phyloP scores from a whole-genome alignment of 2,329 filamentous ascomycete species.

The Claviceps citrina region DNA sequence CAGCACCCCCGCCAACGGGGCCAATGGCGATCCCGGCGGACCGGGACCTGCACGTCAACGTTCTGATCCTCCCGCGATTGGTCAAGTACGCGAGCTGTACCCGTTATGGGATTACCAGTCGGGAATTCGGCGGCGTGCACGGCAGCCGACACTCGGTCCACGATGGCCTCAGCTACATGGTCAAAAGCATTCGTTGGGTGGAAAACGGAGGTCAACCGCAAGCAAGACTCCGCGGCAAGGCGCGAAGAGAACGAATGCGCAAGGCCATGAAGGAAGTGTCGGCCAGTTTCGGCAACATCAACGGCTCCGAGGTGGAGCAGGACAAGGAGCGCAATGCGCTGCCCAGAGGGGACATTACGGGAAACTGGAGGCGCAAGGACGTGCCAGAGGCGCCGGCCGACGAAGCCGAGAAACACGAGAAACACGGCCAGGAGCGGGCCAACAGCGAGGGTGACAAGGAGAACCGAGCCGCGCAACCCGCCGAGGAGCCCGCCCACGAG shows the following conservation, averaged over 20 bases:
- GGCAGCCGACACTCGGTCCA: constrained; percentile 37
- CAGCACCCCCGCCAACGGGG: constrained; percentile 39
- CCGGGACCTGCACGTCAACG: constrained; percentile 72
- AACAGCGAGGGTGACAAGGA: constrained; percentile 31
- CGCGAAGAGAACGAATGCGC: constrained; percentile 39
- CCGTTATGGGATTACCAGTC: constrained; percentile 67
- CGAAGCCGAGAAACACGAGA: constrained; percentile 15
- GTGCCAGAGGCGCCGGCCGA: constrained; percentile 12
- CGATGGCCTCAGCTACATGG: constrained; percentile 80
- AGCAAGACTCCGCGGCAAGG: constrained; percentile 39
- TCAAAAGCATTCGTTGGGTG: constrained; percentile 71
- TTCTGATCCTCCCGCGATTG: constrained; percentile 68
- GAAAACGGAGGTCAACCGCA: constrained; percentile 53
- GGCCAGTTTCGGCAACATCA: constrained; percentile 18
- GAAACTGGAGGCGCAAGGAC: constrained; percentile 21
- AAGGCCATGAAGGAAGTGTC: constrained; percentile 39
- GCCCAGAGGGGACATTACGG: constrained; percentile 17
- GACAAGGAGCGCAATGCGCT: constrained; percentile 13
- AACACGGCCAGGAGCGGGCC: constrained; percentile 15
- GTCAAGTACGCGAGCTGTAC: constrained; percentile 61
- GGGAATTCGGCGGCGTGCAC: constrained; percentile 52
- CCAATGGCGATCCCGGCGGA: constrained; percentile 50
- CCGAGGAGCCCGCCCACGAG: constrained; percentile 2
- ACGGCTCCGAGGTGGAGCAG: constrained; percentile 12
- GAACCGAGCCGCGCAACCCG: constrained; percentile 19